Evolutionary conservation across 2,329 filamentous ascomycete genomes (phyloP).

Genomic region (Cercospora zeina): DNA sequence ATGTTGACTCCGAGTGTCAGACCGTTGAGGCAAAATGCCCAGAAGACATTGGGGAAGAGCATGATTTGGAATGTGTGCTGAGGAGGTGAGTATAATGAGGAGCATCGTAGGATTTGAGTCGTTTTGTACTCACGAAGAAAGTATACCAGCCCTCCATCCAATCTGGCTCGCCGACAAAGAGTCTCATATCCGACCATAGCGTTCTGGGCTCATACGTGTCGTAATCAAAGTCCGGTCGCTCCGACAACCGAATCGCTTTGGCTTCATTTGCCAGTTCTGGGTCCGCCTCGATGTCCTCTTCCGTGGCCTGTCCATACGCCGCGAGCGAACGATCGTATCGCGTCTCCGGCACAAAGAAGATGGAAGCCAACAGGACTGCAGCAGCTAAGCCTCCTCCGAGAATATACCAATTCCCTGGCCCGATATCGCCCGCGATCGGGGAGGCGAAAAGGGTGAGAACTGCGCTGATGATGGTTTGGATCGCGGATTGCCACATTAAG

Average conservation of each 20-base stretch:
- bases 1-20: constrained; percentile 47
- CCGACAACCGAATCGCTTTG: constrained; percentile 26
- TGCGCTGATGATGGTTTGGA: constrained; percentile 45
- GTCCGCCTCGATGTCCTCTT: constrained; percentile 23
- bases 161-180: constrained; percentile 46
- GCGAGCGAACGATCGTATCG: constrained; percentile 45
- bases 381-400: constrained; percentile 44
- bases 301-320: constrained; percentile 42
- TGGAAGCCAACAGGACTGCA: constrained; percentile 40
- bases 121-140: constrained; percentile 26
- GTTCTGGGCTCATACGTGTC: constrained; percentile 44
- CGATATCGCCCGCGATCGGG: constrained; percentile 47
- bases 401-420: constrained; percentile 48
- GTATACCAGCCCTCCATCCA: constrained; percentile 41
- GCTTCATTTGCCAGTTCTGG: constrained; percentile 15
- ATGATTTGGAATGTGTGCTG: constrained; percentile 31
- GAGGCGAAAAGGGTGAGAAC: constrained; percentile 46
- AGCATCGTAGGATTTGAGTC: no score
- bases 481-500: constrained; percentile 47
- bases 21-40: constrained; percentile 46
- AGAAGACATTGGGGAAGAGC: constrained; percentile 48
- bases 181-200: constrained; percentile 42
- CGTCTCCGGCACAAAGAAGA: constrained; percentile 49
- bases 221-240: constrained; percentile 41
- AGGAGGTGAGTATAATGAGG: neutral